Evolutionary conservation across 352 stramenopile species (phyloP), one percentile per base, ranked within the genome.

Genomic region (Phytophthora tubulina): DNA sequence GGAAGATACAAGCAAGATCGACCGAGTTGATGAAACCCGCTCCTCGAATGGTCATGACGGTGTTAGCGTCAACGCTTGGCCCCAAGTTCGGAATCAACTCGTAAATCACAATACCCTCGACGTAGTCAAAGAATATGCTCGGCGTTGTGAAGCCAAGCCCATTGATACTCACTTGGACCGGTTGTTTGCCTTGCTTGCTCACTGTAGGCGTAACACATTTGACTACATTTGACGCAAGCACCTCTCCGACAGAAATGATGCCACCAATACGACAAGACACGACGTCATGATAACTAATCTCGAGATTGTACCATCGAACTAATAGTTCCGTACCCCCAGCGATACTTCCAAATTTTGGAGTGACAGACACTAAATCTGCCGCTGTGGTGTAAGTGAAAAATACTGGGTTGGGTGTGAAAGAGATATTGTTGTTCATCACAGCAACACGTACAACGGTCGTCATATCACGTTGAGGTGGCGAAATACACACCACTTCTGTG

Each of bases 341-440:
- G 3, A 84, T n/a, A 11, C 82, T 77, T 1, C 87, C 89, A 35
- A 75, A 82, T 2, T 35, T 62, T 17, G 91, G 90, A 2, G 76
- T 81, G 5, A 95, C 52, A 0, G 83, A 90, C 17, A 91, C 70
- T 4, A 96, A 44, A 49, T 86, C 74, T 11, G 73, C 71, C 0
- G 66, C 45, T 1, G 75, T 70, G 0, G 85, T 94, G 73, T 95
- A 97, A 6, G 77, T 92, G 69, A 95, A 97, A 69, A 93, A 95
- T 0, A 93, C 78, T 3, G 84, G 81, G 31, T 95, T 94, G 8
- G 73, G 63, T 0, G 88, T 85, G 33, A 82, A 84, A 9, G 69
- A 85, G 4, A 48, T 67, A 54, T 94, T 94, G 73, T 96, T 91
- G 39, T 82, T 92, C n/a, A 65, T 88, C 17, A 96, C 82, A 1